Base-by-base conservation (phyloP, 768 basidiomycete genomes). In the Thelephora aurantiotincta region DNA sequence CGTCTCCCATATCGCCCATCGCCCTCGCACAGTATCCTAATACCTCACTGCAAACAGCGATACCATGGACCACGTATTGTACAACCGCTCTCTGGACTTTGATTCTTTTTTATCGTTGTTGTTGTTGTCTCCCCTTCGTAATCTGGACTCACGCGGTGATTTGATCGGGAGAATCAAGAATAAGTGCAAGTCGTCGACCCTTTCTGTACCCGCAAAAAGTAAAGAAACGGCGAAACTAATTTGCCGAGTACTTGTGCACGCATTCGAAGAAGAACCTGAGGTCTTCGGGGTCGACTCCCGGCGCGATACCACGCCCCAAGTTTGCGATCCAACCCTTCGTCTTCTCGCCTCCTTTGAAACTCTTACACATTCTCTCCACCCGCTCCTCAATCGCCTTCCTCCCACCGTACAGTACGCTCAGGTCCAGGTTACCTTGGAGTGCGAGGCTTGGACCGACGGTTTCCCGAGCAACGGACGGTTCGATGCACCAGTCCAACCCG, bases 271-370 rank as follows among this genome's bases (percentile, higher is more conserved):
- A 96, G 78, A 80, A 94, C 48, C 72, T 70, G 62, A 96, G 68
- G 62, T 96, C 89, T 48, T 97, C 92, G 18, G 94, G 91, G 61
- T 96, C 80, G 12, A 98, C 93, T 20, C 80, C 85, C 11, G 96
- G 96, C 3, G 92, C 96, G 55, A 99, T 93, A 5, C 96, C 96
- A 60, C 98, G 96, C 0, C 96, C 96, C 18, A 99, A 68, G 65
- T 98, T 98, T 7, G 87, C 86, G 57, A 98, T 97, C 91, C 93
- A 98, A n/a, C 79, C 85, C 35, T 72, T 73, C 16, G 67, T 57
- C 45, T 62, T 60, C 45, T 68, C 72, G 6, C 68, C 70, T 9
- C 77, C 75, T 38, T 55, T 65, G 68, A 97, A 98, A n/a, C 72
- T 73, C 52, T 76, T 69, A 51, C 78, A 77, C 77, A 92, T 83